Conservation (phyloP, 1,284 basidiomycete genomes). For the Xanthoconium separans region DNA sequence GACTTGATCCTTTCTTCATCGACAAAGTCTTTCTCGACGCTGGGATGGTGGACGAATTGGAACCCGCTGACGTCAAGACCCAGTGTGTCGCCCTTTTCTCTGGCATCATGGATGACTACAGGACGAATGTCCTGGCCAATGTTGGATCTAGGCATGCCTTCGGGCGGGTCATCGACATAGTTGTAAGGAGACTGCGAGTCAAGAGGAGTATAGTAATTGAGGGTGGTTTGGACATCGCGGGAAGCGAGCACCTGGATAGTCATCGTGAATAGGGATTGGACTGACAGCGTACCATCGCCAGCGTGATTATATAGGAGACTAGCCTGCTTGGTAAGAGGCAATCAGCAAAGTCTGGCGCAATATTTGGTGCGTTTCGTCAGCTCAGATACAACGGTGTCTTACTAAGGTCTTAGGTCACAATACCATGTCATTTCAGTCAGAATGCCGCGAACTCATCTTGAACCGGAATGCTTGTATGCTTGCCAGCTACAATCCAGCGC, state of each 20-base stretch:
- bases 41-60: conserved; percentile 35
- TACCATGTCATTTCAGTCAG: not conserved
- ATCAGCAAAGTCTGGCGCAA: conserved; percentile 1
- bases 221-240: conserved; percentile 29
- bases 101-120: conserved; percentile 31
- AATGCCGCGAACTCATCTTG: not conserved
- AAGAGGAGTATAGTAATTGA: conserved; percentile 30
- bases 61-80: conserved; percentile 45
- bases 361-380: conserved; percentile 10
- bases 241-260: conserved; percentile 16
- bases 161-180: conserved; percentile 27
- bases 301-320: conserved; percentile 5
- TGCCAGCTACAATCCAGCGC: not conserved
- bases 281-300: not conserved
- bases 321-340: conserved; percentile 11
- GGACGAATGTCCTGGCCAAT: conserved; percentile 26
- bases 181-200: conserved; percentile 27
- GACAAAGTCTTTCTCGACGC: conserved; percentile 41
- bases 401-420: not conserved
- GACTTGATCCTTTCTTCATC: conserved; percentile 40
- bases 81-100: conserved; percentile 35
- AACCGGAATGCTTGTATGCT: not conserved
- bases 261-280: conserved; percentile 8
- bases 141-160: conserved; percentile 26
- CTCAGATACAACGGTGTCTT: conserved; percentile 7